Evolutionary conservation across 2,329 filamentous ascomycete genomes (phyloP).

Genomic region (Didymella pinodella): DNA sequence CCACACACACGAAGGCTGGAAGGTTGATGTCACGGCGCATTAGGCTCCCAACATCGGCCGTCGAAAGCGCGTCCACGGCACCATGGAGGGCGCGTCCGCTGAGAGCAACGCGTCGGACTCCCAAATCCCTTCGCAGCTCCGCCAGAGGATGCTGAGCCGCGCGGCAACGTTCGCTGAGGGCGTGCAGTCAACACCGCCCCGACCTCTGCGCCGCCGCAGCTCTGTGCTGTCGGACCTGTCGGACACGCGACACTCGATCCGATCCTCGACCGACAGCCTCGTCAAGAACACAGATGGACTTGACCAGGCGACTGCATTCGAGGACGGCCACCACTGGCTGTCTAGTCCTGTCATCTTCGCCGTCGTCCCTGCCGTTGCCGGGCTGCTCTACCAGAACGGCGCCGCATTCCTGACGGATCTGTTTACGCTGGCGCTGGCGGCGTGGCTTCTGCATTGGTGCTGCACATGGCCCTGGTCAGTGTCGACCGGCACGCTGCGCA

Average conservation of each 20-base stretch:
- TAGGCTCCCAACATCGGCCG: slow-evolving; percentile 14
- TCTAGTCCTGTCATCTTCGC: slow-evolving; percentile 84
- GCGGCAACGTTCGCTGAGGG: slow-evolving; percentile 48
- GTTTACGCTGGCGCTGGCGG: slow-evolving; percentile 79
- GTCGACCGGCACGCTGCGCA: neutral
- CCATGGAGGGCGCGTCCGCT: slow-evolving; percentile 35
- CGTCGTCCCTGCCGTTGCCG: slow-evolving; percentile 83
- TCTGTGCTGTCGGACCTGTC: slow-evolving; percentile 82
- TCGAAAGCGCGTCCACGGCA: slow-evolving; percentile 12
- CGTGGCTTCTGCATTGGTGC: slow-evolving; percentile 90
- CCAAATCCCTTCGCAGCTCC: slow-evolving; percentile 42
- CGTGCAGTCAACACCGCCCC: slow-evolving; percentile 28
- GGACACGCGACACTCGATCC: slow-evolving; percentile 70
- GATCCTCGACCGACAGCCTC: slow-evolving; percentile 74
- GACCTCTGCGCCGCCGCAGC: slow-evolving; percentile 66
- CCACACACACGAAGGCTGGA: slow-evolving; percentile 2
- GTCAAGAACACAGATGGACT: slow-evolving; percentile 48
- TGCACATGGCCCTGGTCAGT: slow-evolving; percentile 85
- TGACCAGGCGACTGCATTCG: slow-evolving; percentile 46
- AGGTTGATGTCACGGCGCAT: slow-evolving; percentile 21
- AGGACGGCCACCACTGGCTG: slow-evolving; percentile 74
- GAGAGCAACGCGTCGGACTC: slow-evolving; percentile 30
- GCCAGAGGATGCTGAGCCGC: slow-evolving; percentile 48
- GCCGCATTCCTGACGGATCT: slow-evolving; percentile 84
- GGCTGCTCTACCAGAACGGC: slow-evolving; percentile 84